phyloP scores from a whole-genome alignment of 1,284 basidiomycete genomes.

The Cutaneotrichosporon sp. region DNA sequence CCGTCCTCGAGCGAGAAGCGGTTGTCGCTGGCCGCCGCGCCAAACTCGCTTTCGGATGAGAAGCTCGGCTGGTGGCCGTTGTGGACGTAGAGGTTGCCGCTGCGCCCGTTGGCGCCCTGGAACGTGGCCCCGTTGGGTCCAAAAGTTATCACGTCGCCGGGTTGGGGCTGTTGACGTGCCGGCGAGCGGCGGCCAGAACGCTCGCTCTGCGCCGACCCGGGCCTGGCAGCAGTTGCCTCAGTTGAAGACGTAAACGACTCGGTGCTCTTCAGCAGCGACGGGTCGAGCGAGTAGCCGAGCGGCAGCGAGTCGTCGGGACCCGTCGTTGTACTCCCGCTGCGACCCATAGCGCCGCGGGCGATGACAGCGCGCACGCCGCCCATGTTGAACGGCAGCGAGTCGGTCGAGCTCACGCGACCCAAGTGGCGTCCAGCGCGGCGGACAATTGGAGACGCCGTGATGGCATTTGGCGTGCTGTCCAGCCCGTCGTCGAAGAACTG shows the following conservation, averaged over 20 bases:
- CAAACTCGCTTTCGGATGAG: constrained; percentile 31
- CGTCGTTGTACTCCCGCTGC: constrained; percentile 8
- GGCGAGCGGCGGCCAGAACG: constrained; percentile 1
- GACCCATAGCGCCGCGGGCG: constrained; percentile 14
- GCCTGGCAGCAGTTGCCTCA: not conserved
- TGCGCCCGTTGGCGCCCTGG: not conserved
- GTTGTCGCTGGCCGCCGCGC: constrained; percentile 23
- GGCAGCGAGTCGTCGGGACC: constrained; percentile 8
- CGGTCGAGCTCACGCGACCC: constrained; percentile 15
- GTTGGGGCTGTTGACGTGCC: not conserved
- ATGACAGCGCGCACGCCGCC: constrained; percentile 17
- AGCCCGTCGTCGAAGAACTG: constrained; percentile 73
- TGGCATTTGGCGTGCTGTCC: constrained; percentile 21
- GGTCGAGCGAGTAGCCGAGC: constrained; percentile 5
- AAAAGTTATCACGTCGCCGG: constrained; percentile 7
- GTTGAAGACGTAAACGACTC: constrained; percentile 6
- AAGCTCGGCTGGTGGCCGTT: constrained; percentile 19
- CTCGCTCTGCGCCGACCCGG: constrained; percentile 11
- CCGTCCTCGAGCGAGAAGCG: constrained; percentile 33
- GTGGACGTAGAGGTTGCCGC: constrained; percentile 19
- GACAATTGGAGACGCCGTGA: constrained; percentile 19
- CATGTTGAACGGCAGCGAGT: constrained; percentile 14
- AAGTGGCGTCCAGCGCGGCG: constrained; percentile 5
- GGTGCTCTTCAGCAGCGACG: not conserved
- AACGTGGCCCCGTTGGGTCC: not conserved